Conservation (phyloP, 2,329 filamentous ascomycete genomes). For the Aspergillus pseudoglaucus region DNA sequence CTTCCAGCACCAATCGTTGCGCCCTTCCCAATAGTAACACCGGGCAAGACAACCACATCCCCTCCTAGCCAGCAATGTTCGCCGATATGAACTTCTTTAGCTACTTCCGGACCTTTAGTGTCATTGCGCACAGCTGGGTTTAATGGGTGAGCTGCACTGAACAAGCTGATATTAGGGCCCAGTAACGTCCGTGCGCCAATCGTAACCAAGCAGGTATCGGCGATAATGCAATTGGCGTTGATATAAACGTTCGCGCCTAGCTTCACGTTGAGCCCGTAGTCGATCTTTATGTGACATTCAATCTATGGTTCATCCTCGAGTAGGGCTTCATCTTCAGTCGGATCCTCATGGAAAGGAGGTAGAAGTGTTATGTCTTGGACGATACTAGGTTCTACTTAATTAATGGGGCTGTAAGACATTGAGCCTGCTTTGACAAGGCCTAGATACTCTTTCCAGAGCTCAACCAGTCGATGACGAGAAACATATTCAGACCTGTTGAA, state of each 20-base stretch:
- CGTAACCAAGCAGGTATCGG: constrained; percentile 69
- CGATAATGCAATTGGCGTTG: constrained; percentile 66
- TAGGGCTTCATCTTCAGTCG: constrained; percentile 58
- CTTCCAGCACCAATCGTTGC: constrained; percentile 71
- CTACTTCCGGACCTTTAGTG: constrained; percentile 65
- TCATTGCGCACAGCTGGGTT: constrained; percentile 70
- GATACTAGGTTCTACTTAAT: constrained; percentile 45
- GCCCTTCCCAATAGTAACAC: constrained; percentile 71
- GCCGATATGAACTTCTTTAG: constrained; percentile 66
- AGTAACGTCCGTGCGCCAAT: constrained; percentile 72
- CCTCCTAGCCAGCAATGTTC: constrained; percentile 79
- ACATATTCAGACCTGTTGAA: constrained; percentile 60
- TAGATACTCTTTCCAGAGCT: constrained; percentile 62
- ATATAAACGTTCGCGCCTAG: constrained; percentile 67
- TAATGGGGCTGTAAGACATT: background rate
- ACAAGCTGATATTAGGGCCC: constrained; percentile 73
- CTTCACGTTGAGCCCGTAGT: constrained; percentile 71
- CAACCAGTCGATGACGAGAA: constrained; percentile 55
- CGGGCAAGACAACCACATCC: constrained; percentile 63
- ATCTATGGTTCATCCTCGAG: constrained; percentile 63
- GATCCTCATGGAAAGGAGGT: constrained; percentile 51
- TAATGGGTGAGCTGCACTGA: constrained; percentile 67
- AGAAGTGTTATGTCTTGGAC: constrained; percentile 56
- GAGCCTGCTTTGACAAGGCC: background rate
- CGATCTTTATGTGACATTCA: constrained; percentile 61